Percentiles rank a stretch among this genome's conserved stretches.
phyloP scores from a whole-genome alignment of 257 asterid genomes.

The Solanum lycopersicoides region DNA sequence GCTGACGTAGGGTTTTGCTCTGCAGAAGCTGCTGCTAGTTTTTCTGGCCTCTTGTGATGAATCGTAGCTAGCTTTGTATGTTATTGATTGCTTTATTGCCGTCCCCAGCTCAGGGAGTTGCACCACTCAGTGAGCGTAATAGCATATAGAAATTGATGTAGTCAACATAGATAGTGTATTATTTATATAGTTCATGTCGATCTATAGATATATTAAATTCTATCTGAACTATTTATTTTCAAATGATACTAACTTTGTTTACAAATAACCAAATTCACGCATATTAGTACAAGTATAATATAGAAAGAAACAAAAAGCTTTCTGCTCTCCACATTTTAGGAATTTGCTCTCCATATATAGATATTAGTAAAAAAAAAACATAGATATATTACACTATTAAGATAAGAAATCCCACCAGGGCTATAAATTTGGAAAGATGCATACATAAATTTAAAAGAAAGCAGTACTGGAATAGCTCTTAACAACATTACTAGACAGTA shows the following conservation, averaged over 20 bases:
- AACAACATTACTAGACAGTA: slow-evolving; percentile 36
- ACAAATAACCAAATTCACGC: neutral
- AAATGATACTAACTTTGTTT: neutral
- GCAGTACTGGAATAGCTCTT: slow-evolving; percentile 77
- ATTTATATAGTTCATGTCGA: no score
- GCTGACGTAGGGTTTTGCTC: no score
- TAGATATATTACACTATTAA: neutral
- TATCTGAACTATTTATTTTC: neutral
- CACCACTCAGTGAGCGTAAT: no score
- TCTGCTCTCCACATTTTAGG: neutral
- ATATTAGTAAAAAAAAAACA: no score
- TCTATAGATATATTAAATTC: neutral
- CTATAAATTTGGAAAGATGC: neutral
- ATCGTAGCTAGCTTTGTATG: no score
- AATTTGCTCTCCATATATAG: neutral
- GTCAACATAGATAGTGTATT: no score
- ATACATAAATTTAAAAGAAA: neutral
- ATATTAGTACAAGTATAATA: neutral
- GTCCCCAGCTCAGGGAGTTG: no score
- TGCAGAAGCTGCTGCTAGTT: no score
- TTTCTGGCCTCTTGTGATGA: no score
- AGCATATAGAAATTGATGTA: no score
- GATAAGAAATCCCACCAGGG: neutral
- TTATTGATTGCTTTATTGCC: no score
- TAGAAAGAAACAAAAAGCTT: neutral